Evolutionary conservation across 2,329 filamentous ascomycete species (phyloP).

Genomic region (Ceratocystis lukuohia): DNA sequence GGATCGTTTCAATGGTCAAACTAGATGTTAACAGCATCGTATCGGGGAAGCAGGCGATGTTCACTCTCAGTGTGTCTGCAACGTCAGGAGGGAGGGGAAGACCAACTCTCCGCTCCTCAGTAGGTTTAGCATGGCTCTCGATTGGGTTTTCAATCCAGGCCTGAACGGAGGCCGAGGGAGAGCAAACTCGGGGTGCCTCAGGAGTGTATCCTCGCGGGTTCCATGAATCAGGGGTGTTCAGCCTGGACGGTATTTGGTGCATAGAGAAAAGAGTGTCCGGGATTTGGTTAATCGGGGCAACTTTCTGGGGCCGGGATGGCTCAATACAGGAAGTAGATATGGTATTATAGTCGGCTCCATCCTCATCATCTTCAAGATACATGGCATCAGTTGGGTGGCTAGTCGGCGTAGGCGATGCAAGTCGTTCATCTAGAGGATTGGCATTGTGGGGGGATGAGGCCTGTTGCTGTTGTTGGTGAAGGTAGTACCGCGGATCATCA

Average conservation of each 20-base stretch:
- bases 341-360: not conserved
- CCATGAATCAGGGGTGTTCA: slow-evolving; percentile 15
- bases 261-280: not conserved
- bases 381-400: not conserved
- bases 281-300: not conserved
- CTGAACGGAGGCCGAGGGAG: slow-evolving; percentile 28
- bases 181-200: not conserved
- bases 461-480: not conserved
- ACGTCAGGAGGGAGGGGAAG: slow-evolving; percentile 41
- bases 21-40: slow-evolving; percentile 44
- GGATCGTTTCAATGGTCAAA: slow-evolving; percentile 44
- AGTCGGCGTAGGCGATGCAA: not conserved
- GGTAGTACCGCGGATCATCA: not conserved
- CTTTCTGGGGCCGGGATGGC: not conserved
- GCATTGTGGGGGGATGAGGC: not conserved
- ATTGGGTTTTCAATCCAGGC: slow-evolving; percentile 24
- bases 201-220: not conserved
- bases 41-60: slow-evolving; percentile 44
- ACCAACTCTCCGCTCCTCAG: slow-evolving; percentile 20
- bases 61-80: slow-evolving; percentile 41
- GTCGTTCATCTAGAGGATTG: not conserved
- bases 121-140: not conserved
- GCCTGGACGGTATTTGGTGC: not conserved
- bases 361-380: slow-evolving; percentile 7
- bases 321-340: not conserved